phyloP scores from a whole-genome alignment of 106 monocot genomes.

The Acorus gramineus region DNA sequence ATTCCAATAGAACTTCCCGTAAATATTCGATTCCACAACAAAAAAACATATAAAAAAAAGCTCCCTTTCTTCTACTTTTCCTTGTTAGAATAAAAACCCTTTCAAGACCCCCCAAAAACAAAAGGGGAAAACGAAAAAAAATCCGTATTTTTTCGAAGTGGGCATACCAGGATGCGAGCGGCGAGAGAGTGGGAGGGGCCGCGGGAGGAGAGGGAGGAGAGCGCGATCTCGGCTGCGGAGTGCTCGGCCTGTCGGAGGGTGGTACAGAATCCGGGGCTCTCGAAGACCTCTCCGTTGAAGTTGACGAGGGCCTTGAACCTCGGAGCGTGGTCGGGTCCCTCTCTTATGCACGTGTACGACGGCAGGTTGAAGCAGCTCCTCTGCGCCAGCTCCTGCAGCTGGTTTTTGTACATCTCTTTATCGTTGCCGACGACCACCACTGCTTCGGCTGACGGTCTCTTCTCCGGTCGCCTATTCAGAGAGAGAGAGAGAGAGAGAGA shows the following conservation, averaged over 20 bases:
- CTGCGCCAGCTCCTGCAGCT: slow-evolving; percentile 96
- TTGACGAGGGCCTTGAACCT: slow-evolving; percentile 83
- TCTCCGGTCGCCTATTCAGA: not conserved
- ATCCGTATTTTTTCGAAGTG: not conserved
- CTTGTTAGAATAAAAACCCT: not conserved
- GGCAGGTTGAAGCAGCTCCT: slow-evolving; percentile 97
- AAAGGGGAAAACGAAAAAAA: not conserved
- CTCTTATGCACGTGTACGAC: slow-evolving; percentile 72
- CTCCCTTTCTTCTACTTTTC: no score
- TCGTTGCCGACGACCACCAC: not conserved
- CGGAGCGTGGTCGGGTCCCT: slow-evolving; percentile 92
- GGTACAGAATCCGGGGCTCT: slow-evolving; percentile 81
- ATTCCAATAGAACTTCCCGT: no score
- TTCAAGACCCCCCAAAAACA: not conserved
- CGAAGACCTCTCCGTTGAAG: slow-evolving; percentile 85
- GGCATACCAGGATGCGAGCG: slow-evolving; percentile 67
- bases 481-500: no score
- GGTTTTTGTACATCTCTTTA: slow-evolving; percentile 82
- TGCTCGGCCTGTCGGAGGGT: slow-evolving; percentile 94
- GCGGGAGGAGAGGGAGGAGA: slow-evolving; percentile 58
- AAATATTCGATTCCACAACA: no score
- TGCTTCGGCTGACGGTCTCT: not conserved
- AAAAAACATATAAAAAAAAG: no score
- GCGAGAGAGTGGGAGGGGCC: slow-evolving; percentile 81
- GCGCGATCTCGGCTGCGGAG: slow-evolving; percentile 78